Conservation (phyloP, 2,329 filamentous ascomycete genomes). For the Colletotrichum gigasporum region DNA sequence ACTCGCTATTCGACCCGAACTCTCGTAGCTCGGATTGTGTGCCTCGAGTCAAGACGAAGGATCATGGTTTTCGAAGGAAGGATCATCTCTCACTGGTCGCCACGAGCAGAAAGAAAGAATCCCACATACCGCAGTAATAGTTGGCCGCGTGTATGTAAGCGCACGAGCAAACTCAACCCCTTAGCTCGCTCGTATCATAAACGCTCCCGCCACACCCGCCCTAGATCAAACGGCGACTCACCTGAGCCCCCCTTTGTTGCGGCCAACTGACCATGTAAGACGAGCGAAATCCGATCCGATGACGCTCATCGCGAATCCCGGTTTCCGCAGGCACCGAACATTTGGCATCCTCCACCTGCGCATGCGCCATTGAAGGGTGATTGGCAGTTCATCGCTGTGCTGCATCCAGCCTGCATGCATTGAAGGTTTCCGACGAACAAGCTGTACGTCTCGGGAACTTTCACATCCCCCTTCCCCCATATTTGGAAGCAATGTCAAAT, state of each 20-base stretch:
- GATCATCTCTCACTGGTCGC: neutral
- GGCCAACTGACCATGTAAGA: neutral
- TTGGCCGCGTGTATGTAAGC: slow-evolving; percentile 4
- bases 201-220: slow-evolving; percentile 11
- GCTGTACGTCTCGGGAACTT: neutral
- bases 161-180: slow-evolving; percentile 4
- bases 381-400: neutral
- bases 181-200: slow-evolving; percentile 9
- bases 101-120: neutral
- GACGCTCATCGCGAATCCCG: neutral
- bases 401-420: neutral
- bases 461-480: neutral
- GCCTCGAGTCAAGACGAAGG: too few species aligned
- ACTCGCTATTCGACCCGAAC: too few species aligned
- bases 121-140: too few species aligned
- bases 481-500: neutral
- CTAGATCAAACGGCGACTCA: neutral
- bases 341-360: too few species aligned
- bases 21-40: too few species aligned
- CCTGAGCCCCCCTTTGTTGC: neutral
- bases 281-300: neutral
- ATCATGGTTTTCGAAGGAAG: slow-evolving; percentile 9
- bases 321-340: neutral
- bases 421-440: neutral
- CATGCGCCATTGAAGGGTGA: too few species aligned